Conservation (phyloP, 805 yeast genomes). For the Metschnikowia santaceciliae region DNA sequence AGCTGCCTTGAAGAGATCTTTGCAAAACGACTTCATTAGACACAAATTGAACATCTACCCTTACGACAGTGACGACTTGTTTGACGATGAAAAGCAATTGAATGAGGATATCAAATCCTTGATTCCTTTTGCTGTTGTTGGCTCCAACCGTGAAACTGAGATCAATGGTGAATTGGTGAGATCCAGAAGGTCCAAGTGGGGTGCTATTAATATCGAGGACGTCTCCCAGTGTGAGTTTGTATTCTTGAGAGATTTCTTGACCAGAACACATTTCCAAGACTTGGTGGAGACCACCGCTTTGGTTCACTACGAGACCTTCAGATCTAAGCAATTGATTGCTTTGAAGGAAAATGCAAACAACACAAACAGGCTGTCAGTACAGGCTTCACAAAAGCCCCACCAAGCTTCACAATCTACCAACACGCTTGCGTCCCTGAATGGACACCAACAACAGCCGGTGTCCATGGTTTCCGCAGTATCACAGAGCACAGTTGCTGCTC, state of each 20-base stretch:
- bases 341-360: conserved; percentile 82
- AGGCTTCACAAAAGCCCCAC: conserved; percentile 5
- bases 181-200: conserved; percentile 94
- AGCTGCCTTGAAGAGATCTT: conserved; percentile 64
- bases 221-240: conserved; percentile 94
- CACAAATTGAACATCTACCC: conserved; percentile 82
- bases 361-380: conserved; percentile 34
- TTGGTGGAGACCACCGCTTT: conserved; percentile 88
- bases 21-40: conserved; percentile 72
- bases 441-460: conserved; percentile 8
- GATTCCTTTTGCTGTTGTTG: conserved; percentile 93
- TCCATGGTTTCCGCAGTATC: conserved; percentile 18
- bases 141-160: conserved; percentile 75
- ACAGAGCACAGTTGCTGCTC: conserved; percentile 14
- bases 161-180: conserved; percentile 77
- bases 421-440: conserved; percentile 5
- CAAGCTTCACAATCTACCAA: conserved; percentile 7
- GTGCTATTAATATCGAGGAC: conserved; percentile 88
- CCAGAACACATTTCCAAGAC: conserved; percentile 94
- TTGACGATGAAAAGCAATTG: conserved; percentile 68
- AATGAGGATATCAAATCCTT: conserved; percentile 68
- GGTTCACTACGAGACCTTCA: conserved; percentile 86
- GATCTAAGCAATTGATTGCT: conserved; percentile 90
- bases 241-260: conserved; percentile 86
- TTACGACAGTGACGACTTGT: conserved; percentile 63